A percentile compares a stretch with the other conserved stretches of the same genome.
phyloP scores from a whole-genome alignment of 805 yeast species.

The Tetrapisispora pingtungensis region DNA sequence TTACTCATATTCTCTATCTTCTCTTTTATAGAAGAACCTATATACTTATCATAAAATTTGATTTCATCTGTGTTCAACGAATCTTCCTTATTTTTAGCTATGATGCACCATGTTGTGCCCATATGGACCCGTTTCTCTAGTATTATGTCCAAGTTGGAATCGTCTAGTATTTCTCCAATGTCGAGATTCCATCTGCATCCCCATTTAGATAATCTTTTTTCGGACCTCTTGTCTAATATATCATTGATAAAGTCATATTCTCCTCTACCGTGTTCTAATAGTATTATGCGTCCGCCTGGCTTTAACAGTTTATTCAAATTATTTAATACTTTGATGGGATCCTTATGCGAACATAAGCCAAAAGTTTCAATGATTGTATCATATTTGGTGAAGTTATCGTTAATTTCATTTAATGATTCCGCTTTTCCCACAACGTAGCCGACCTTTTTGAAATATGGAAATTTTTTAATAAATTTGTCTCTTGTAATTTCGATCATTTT shows the following conservation, averaged over 20 bases:
- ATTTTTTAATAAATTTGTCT: conserved; percentile 57
- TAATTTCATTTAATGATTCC: conserved; percentile 57
- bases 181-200: conserved; percentile 98
- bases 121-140: conserved; percentile 73
- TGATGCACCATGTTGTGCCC: conserved; percentile 85
- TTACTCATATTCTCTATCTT: conserved; percentile 14
- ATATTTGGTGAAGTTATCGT: conserved; percentile 42
- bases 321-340: conserved; percentile 72
- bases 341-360: conserved; percentile 92
- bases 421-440: conserved; percentile 89
- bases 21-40: conserved; percentile 30
- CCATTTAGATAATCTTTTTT: conserved; percentile 77
- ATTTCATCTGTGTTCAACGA: conserved; percentile 36
- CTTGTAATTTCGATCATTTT: conserved; percentile 79
- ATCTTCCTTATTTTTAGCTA: conserved; percentile 68
- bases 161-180: conserved; percentile 76
- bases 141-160: conserved; percentile 74
- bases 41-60: conserved; percentile 42
- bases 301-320: conserved; percentile 65
- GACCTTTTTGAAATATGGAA: conserved; percentile 59
- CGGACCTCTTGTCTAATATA: conserved; percentile 74
- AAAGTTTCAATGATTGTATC: conserved; percentile 92
- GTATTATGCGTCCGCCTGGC: conserved; percentile 82
- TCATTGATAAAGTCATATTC: conserved; percentile 67
- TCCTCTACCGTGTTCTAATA: conserved; percentile 91